These are phyloP conservation scores for Dillenia suffruticosa DNA, from an alignment of 164 flowering plant genomes.

Conservation along the genomic window DNA sequence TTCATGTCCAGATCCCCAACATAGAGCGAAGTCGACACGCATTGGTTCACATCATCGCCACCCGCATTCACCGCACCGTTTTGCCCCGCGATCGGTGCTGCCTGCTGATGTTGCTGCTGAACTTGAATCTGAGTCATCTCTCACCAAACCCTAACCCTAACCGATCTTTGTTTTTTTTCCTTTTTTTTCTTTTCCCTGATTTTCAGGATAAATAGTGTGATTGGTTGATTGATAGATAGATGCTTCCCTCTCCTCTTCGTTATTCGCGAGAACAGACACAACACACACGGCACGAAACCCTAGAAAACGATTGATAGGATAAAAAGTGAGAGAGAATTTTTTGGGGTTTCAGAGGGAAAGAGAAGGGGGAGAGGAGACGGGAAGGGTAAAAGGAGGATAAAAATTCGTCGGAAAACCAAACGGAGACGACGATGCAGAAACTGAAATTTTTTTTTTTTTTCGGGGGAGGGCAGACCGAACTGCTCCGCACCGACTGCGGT, in stretches of 20 bases:
- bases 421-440: conserved; percentile 5
- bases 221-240: no score
- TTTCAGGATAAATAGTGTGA: no score
- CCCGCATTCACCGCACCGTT: conserved; percentile 25
- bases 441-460: conserved; percentile 7
- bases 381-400: conserved; percentile 11
- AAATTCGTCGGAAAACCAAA: conserved; percentile 16
- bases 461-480: conserved; percentile 33
- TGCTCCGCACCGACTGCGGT: conserved; percentile 32
- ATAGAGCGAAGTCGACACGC: conserved; percentile 55
- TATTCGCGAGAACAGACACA: conserved; percentile 5
- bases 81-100: conserved; percentile 17
- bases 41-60: conserved; percentile 21
- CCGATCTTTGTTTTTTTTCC: neutral
- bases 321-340: no score
- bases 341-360: no score
- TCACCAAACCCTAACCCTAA: conserved; percentile 3
- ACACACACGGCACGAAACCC: conserved; percentile 12
- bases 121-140: conserved; percentile 76
- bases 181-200: conserved; percentile 9
- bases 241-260: conserved; percentile 32
- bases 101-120: conserved; percentile 24
- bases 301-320: conserved; percentile 1
- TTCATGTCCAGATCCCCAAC: conserved; percentile 73
- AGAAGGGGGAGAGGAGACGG: no score